Conservation (phyloP, 495 filamentous ascomycete species). For the Talaromyces thailandensis region DNA sequence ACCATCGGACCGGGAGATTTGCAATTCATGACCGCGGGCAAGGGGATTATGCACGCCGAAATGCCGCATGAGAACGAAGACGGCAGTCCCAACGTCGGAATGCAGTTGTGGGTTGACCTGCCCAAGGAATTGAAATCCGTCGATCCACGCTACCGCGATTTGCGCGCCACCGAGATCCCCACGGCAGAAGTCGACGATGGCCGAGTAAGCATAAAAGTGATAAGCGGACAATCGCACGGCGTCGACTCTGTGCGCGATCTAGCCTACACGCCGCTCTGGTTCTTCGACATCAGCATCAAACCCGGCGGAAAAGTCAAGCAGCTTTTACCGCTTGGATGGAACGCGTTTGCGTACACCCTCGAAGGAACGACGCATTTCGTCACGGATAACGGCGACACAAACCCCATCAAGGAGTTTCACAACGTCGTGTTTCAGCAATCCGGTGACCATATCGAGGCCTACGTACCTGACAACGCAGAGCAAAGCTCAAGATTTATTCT, state of each 20-base stretch:
- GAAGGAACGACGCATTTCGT: constrained; percentile 62
- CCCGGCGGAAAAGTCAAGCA: constrained; percentile 71
- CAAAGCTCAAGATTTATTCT: constrained; percentile 64
- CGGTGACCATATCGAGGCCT: constrained; percentile 64
- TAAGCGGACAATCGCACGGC: constrained; percentile 73
- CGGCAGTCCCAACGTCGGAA: constrained; percentile 70
- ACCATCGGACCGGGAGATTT: constrained; percentile 79
- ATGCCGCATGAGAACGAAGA: constrained; percentile 81
- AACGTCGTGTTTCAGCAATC: constrained; percentile 83
- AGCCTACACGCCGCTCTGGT: constrained; percentile 92
- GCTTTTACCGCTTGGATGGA: constrained; percentile 72
- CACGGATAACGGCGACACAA: constrained; percentile 37
- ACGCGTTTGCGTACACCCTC: constrained; percentile 80
- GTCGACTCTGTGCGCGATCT: constrained; percentile 80
- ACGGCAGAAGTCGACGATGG: constrained; percentile 55
- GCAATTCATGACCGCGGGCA: constrained; percentile 96
- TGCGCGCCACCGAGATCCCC: constrained; percentile 71
- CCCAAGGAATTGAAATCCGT: constrained; percentile 72
- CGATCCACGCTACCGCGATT: constrained; percentile 87
- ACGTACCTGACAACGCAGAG: constrained; percentile 60
- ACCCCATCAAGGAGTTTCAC: constrained; percentile 60
- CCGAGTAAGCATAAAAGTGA: constrained; percentile 77
- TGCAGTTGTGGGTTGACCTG: constrained; percentile 94
- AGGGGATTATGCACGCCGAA: constrained; percentile 91
- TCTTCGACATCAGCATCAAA: constrained; percentile 75